These are phyloP conservation scores for Melanogaster broomeanus DNA, from an alignment of 768 basidiomycete species.

Conservation along the genomic window DNA sequence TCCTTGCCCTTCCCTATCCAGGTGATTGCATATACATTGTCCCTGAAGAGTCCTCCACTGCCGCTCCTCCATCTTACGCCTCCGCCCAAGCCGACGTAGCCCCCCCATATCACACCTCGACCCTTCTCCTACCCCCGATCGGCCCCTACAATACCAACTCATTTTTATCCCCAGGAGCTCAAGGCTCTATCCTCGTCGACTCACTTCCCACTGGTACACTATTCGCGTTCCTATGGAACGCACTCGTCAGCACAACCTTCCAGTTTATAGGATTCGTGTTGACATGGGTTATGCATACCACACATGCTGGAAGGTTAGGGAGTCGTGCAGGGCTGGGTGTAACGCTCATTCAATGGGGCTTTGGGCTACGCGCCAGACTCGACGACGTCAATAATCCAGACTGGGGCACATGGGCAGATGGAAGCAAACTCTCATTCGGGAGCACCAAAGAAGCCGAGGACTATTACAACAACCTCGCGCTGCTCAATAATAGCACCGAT, in stretches of 20 bases:
- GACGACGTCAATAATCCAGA: constrained; percentile 42
- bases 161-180: constrained; percentile 37
- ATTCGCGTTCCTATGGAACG: constrained; percentile 90
- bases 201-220: constrained; percentile 79
- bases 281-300: constrained; percentile 92
- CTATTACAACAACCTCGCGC: constrained; percentile 36
- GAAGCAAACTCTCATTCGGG: constrained; percentile 40
- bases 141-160: constrained; percentile 39
- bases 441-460: constrained; percentile 48
- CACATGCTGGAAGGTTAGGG: constrained; percentile 91
- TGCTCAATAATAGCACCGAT: constrained; percentile 27
- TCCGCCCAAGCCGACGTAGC: constrained; percentile 93
- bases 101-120: constrained; percentile 97
- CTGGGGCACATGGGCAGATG: constrained; percentile 30
- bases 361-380: constrained; percentile 64
- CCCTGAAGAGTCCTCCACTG: constrained; percentile 81
- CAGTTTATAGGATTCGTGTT: constrained; percentile 93
- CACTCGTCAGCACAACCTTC: constrained; percentile 94
- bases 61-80: constrained; percentile 91
- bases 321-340: constrained; percentile 95
- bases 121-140: constrained; percentile 78
- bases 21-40: constrained; percentile 74
- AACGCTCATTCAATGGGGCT: constrained; percentile 94
- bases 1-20: constrained; percentile 26
- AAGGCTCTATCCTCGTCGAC: constrained; percentile 87